phyloP scores from a whole-genome alignment of 2,329 filamentous ascomycete genomes.

The Cylindrodendrum hubeiense region DNA sequence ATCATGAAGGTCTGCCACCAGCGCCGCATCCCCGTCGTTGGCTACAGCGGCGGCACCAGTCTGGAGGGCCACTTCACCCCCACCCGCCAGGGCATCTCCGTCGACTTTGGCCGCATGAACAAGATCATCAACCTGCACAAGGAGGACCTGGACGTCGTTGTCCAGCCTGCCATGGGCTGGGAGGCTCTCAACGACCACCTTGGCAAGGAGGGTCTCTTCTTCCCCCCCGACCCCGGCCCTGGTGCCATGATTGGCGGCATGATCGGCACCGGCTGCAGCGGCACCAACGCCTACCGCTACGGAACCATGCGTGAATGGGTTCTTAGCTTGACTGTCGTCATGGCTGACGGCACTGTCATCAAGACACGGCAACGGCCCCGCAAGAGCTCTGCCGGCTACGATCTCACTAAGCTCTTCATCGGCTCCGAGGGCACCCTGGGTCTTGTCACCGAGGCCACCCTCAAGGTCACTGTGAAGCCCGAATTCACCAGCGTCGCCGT shows the following conservation, averaged over 20 bases:
- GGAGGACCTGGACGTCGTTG: conserved; percentile 80
- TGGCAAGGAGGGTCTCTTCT: conserved; percentile 81
- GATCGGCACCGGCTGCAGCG: conserved; percentile 79
- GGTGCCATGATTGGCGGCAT: conserved; percentile 94
- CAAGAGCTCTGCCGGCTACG: conserved; percentile 93
- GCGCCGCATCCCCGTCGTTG: conserved; percentile 85
- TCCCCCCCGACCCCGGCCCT: conserved; percentile 91
- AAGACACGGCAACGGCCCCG: conserved; percentile 89
- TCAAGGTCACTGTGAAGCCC: conserved; percentile 88
- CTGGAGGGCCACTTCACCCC: conserved; percentile 91
- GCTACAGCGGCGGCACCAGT: conserved; percentile 89
- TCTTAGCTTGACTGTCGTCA: conserved; percentile 84
- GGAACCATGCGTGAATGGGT: conserved; percentile 98
- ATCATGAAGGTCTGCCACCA: conserved; percentile 91
- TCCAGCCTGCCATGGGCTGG: conserved; percentile 89
- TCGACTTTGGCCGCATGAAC: conserved; percentile 90
- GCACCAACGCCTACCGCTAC: conserved; percentile 92
- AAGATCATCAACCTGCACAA: conserved; percentile 82
- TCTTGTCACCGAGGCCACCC: conserved; percentile 88
- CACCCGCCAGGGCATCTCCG: conserved; percentile 84
- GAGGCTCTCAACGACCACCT: conserved; percentile 86
- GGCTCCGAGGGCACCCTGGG: conserved; percentile 93
- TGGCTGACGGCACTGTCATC: conserved; percentile 90
- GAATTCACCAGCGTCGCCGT: conserved; percentile 86
- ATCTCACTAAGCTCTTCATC: conserved; percentile 89